Evolutionary conservation across 805 yeast species (phyloP).

Genomic region (Wickerhamia fluorescens): DNA sequence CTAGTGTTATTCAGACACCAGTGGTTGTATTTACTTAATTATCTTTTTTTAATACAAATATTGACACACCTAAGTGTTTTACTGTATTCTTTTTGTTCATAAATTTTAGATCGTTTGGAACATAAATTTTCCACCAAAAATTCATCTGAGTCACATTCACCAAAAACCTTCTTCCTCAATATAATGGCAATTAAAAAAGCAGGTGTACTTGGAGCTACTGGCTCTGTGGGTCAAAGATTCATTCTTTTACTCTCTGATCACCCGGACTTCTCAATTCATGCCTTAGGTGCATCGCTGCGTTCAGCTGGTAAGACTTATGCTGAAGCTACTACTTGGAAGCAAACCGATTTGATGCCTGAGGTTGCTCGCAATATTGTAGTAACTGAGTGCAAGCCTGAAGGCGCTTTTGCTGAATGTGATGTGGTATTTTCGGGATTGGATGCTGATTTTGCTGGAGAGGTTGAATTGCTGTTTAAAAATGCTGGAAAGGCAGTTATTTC

Average conservation of each 20-base stretch:
- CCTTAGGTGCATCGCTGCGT: conserved; percentile 86
- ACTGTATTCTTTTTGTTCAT: too few relatives aligned
- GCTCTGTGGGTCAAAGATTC: conserved; percentile 95
- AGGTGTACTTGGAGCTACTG: conserved; percentile 98
- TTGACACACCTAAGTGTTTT: too few relatives aligned
- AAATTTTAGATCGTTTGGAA: too few relatives aligned
- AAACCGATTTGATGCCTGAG: conserved; percentile 74
- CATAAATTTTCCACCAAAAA: too few relatives aligned
- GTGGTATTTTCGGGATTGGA: conserved; percentile 93
- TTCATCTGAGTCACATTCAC: too few relatives aligned
- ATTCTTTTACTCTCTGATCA: conserved; percentile 77
- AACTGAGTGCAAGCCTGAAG: conserved; percentile 66
- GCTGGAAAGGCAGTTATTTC: conserved; percentile 82
- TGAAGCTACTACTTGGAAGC: conserved; percentile 93
- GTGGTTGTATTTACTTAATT: too few relatives aligned
- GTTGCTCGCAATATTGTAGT: conserved; percentile 57
- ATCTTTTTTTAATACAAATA: too few relatives aligned
- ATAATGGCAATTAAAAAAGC: too few relatives aligned
- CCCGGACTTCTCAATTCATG: conserved; percentile 81
- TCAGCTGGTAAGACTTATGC: conserved; percentile 86
- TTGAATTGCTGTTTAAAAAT: conserved; percentile 78
- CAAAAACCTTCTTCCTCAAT: too few relatives aligned
- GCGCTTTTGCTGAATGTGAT: conserved; percentile 79
- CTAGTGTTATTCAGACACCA: too few relatives aligned
- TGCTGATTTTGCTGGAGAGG: conserved; percentile 86